phyloP scores from a whole-genome alignment of 768 basidiomycete genomes.

The Phaffia tasmanica region DNA sequence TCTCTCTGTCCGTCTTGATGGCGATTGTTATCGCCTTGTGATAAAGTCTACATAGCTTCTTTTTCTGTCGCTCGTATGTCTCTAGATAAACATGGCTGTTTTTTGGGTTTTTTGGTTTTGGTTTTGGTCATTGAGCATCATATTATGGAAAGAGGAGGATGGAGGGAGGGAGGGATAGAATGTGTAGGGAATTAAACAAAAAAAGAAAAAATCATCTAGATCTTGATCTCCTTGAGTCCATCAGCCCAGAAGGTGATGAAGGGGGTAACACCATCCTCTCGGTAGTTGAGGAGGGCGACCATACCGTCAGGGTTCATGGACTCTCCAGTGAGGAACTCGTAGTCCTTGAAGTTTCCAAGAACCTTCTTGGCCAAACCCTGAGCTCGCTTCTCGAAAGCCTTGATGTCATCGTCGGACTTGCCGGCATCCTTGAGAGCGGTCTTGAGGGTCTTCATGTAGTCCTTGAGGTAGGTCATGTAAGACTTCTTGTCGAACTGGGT shows the following conservation, averaged over 20 bases:
- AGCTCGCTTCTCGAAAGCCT: conserved; percentile 73
- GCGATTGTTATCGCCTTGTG: too few relatives aligned
- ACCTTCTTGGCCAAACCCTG: conserved; percentile 72
- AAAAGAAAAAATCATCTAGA: conserved; percentile 8
- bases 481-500: conserved; percentile 81
- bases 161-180: too few relatives aligned
- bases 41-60: too few relatives aligned
- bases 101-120: too few relatives aligned
- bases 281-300: conserved; percentile 89
- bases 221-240: conserved; percentile 57
- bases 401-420: conserved; percentile 42
- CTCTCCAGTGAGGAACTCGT: conserved; percentile 39
- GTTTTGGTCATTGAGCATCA: background rate
- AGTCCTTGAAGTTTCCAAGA: conserved; percentile 72
- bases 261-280: conserved; percentile 75
- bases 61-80: too few relatives aligned
- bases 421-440: conserved; percentile 42
- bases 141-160: background rate
- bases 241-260: conserved; percentile 96
- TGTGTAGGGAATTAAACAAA: background rate
- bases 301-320: conserved; percentile 69
- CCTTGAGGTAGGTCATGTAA: conserved; percentile 27
- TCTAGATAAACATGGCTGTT: too few relatives aligned
- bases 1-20: too few relatives aligned
- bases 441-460: conserved; percentile 91